These are phyloP conservation scores for Lepiota venenata DNA, from an alignment of 768 basidiomycete genomes.

Conservation along the genomic window DNA sequence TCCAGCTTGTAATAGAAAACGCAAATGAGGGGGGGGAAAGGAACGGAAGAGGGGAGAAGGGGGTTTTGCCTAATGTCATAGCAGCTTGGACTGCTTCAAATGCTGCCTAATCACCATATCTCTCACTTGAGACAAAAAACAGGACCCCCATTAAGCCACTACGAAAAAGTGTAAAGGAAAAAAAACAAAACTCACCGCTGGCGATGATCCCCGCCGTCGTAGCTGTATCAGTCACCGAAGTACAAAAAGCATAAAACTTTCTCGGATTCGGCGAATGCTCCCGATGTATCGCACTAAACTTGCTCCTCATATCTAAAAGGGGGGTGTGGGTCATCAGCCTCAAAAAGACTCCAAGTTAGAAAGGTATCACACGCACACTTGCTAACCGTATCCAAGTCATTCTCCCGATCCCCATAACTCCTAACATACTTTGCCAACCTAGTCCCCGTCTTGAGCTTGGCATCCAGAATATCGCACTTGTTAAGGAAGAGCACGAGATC, in stretches of 20 bases:
- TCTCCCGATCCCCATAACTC: slow-evolving; percentile 67
- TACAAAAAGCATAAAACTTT: slow-evolving; percentile 77
- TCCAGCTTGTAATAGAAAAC: background rate
- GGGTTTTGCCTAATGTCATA: slow-evolving; percentile 40
- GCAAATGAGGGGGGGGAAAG: background rate
- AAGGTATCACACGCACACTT: slow-evolving; percentile 57
- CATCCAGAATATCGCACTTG: slow-evolving; percentile 80
- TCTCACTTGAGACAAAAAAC: slow-evolving; percentile 47
- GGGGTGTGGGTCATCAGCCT: slow-evolving; percentile 23
- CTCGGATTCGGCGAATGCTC: slow-evolving; percentile 72
- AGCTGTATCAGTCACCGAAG: slow-evolving; percentile 70
- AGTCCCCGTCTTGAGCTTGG: slow-evolving; percentile 63
- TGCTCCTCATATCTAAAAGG: slow-evolving; percentile 56
- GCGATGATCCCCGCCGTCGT: slow-evolving; percentile 77
- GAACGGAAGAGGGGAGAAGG: too few relatives aligned
- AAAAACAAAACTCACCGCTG: slow-evolving; percentile 64
- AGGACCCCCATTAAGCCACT: too few relatives aligned
- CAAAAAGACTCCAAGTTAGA: background rate
- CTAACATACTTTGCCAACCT: slow-evolving; percentile 64
- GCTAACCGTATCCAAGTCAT: slow-evolving; percentile 65
- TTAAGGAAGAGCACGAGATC: slow-evolving; percentile 85
- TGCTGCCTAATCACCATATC: slow-evolving; percentile 84
- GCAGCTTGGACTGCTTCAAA: slow-evolving; percentile 66
- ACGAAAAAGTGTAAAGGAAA: too few relatives aligned
- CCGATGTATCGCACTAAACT: slow-evolving; percentile 73